Base-by-base conservation (phyloP, 768 basidiomycete species). In the Mycena filopes region DNA sequence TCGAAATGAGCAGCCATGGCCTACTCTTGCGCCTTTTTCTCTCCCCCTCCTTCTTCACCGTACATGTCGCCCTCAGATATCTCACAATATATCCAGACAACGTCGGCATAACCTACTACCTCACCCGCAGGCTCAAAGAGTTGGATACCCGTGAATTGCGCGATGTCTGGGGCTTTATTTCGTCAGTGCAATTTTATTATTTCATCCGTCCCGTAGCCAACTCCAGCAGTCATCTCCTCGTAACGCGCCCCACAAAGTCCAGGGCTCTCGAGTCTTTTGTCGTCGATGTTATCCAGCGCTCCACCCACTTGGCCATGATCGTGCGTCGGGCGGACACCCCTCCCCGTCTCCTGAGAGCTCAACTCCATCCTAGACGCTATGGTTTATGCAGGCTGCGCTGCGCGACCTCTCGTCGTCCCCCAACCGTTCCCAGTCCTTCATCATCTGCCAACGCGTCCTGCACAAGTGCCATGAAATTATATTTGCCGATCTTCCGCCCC, bases 351-450 rank as follows among this genome's bases (percentile, higher is more conserved):
- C 38, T 65, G 46, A 21, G 31, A 67, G 66, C 57, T 57, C 41
- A 63, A 38, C 31, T 36, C 70, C 50, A 28, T 25, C 28, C 51
- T 74, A 96, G 95, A 98, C 98, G 0, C 80, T 99, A 47, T 99
- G 97, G 96, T 98, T 96, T 79, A 96, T 99, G 92, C 98, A 99
- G 86, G 94, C 97, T 18, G 89, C 93, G 28, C 83, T 99, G 21
- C 88, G 87, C 61, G 98, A 99, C 77, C 83, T 98, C 10, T 85
- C 90, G 0, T 71, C 77, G 64, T 49, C 78, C 47, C 83, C 81
- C 16, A 84, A 88, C 55, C 85, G 88, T 50, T 90, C 94, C 3
- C 86, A 80, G 45, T 94, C 95, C 1, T 98, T 98, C 78, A 81
- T 87, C 50, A 91, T 97, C 62, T 99, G 98, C 76, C 95, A 96